These are phyloP conservation scores for Yamadazyma conglobata DNA, from an alignment of 1,139 yeast species.

Conservation along the genomic window DNA sequence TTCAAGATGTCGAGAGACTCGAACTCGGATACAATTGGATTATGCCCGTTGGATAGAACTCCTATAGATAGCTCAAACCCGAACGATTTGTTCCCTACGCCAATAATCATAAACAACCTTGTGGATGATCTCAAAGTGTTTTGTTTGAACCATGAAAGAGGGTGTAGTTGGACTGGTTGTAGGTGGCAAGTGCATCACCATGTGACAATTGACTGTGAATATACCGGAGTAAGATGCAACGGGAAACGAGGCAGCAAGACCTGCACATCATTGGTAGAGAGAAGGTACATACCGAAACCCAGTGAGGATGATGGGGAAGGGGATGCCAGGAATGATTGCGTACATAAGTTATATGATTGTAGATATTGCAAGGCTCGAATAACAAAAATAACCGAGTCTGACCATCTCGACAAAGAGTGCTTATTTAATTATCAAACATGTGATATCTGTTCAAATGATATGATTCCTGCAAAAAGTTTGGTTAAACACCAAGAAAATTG, in stretches of 20 bases:
- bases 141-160: slow-evolving; percentile 52
- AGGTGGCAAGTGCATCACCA: slow-evolving; percentile 62
- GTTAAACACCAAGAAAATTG: slow-evolving; percentile 36
- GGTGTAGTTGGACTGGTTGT: slow-evolving; percentile 57
- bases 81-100: slow-evolving; percentile 57
- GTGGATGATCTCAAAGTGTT: slow-evolving; percentile 58
- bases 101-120: slow-evolving; percentile 56
- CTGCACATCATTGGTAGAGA: slow-evolving; percentile 13
- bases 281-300: slow-evolving; percentile 11
- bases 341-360: slow-evolving; percentile 39
- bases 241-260: slow-evolving; percentile 20
- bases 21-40: slow-evolving; percentile 22
- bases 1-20: slow-evolving; percentile 29
- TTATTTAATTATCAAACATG: slow-evolving; percentile 36
- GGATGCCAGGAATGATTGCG: slow-evolving; percentile 15
- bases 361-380: slow-evolving; percentile 35
- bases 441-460: slow-evolving; percentile 39
- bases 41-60: slow-evolving; percentile 65
- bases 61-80: slow-evolving; percentile 34
- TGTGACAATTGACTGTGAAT: slow-evolving; percentile 46
- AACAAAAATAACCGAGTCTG: slow-evolving; percentile 25
- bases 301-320: slow-evolving; percentile 11
- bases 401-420: slow-evolving; percentile 42
- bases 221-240: slow-evolving; percentile 48
- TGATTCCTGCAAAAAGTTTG: slow-evolving; percentile 34